A percentile compares a stretch with the other conserved stretches of the same genome.
Evolutionary conservation across 768 basidiomycete species (phyloP).

Genomic region (Chalciporus pseudorubinellus): DNA sequence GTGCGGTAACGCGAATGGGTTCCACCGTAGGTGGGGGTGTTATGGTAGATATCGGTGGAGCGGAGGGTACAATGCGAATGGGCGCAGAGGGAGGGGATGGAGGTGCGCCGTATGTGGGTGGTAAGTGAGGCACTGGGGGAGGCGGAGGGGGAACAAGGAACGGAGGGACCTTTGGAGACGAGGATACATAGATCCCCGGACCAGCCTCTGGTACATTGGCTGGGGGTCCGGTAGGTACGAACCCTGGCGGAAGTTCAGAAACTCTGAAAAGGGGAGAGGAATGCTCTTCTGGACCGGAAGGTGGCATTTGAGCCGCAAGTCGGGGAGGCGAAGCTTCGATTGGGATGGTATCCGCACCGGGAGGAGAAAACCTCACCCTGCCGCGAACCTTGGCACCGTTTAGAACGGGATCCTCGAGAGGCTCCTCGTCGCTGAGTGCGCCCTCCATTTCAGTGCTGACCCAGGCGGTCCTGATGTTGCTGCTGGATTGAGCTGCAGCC

Average conservation of each 20-base stretch:
- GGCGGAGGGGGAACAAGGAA: constrained; percentile 22
- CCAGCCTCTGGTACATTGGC: constrained; percentile 13
- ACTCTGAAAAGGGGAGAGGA: constrained; percentile 14
- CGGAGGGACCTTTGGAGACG: background rate
- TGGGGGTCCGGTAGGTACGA: constrained; percentile 26
- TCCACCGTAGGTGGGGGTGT: constrained; percentile 2
- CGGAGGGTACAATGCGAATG: background rate
- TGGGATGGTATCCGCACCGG: constrained; percentile 8
- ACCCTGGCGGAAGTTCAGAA: constrained; percentile 27
- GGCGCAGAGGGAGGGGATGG: constrained; percentile 23
- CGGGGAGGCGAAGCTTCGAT: constrained; percentile 13
- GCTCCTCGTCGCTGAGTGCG: constrained; percentile 27
- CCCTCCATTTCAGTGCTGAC: constrained; percentile 47
- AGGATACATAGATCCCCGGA: constrained; percentile 8
- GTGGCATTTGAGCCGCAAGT: constrained; percentile 10
- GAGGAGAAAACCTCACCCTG: constrained; percentile 16
- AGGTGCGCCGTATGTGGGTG: constrained; percentile 10
- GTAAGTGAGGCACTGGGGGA: constrained; percentile 5
- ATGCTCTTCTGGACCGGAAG: constrained; percentile 6
- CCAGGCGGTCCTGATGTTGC: constrained; percentile 27
- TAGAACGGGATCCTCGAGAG: constrained; percentile 17
- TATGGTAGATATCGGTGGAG: background rate
- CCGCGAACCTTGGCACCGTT: constrained; percentile 3
- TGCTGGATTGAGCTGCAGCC: constrained; percentile 18
- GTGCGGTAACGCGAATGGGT: constrained; percentile 9